Evolutionary conservation across 2,329 filamentous ascomycete genomes (phyloP).

Genomic region (Pseudohalonectria lignicola): DNA sequence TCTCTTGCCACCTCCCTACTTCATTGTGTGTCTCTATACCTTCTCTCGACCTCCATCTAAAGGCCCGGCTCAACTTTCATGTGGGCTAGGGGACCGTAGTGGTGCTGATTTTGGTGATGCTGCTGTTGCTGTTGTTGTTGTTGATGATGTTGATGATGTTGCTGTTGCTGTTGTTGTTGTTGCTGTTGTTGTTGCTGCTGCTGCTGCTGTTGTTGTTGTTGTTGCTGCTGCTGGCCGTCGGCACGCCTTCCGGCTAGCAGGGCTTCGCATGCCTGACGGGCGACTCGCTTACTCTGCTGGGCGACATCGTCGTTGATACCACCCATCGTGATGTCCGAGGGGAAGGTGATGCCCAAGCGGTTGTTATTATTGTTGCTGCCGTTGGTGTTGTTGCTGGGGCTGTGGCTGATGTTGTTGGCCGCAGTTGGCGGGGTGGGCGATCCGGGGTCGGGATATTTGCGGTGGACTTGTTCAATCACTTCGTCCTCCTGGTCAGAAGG

Average conservation of each 20-base stretch:
- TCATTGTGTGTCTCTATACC: no score
- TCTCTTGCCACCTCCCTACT: no score
- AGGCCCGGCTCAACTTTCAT: not conserved
- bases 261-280: conserved; percentile 24
- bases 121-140: no score
- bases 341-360: not conserved
- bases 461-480: conserved; percentile 6
- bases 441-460: conserved; percentile 8
- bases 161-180: no score
- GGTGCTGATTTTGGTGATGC: no score
- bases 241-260: conserved; percentile 11
- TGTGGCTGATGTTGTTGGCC: no score
- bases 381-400: no score
- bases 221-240: no score
- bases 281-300: conserved; percentile 20
- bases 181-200: no score
- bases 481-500: conserved; percentile 7
- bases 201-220: no score
- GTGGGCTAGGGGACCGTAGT: not conserved
- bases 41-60: no score
- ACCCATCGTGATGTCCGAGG: not conserved
- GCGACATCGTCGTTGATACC: not conserved
- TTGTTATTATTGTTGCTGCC: not conserved
- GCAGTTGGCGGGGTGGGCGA: not conserved
- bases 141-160: no score